A percentile compares a stretch with the other conserved stretches of the same genome.
Evolutionary conservation across 192 early-diverging fungal species (phyloP).

Genomic region (Coemansia sp.): DNA sequence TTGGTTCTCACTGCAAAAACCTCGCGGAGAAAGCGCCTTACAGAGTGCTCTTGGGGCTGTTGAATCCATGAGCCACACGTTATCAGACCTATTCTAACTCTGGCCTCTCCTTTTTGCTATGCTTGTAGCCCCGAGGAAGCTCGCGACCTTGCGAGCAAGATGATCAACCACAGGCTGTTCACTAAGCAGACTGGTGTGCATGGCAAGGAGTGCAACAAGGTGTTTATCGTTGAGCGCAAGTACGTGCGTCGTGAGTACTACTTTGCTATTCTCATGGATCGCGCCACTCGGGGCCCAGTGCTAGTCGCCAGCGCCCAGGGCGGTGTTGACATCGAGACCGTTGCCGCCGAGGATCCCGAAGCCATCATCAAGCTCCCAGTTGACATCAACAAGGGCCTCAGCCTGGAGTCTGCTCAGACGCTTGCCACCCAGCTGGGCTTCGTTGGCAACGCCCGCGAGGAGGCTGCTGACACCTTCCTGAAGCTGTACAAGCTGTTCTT

Average conservation of each 20-base stretch:
- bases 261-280: conserved; percentile 99
- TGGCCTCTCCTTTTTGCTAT: conserved; percentile 2
- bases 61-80: neutral
- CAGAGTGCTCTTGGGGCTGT: neutral
- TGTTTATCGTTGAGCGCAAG: conserved; percentile 94
- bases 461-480: conserved; percentile 88
- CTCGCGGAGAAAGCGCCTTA: neutral
- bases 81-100: neutral
- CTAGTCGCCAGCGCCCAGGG: conserved; percentile 96
- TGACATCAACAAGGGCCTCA: conserved; percentile 84
- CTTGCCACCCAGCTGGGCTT: conserved; percentile 91
- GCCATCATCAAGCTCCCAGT: conserved; percentile 91
- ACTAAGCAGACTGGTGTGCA: conserved; percentile 98
- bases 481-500: conserved; percentile 96
- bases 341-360: conserved; percentile 92
- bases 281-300: conserved; percentile 90
- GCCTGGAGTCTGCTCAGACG: conserved; percentile 66
- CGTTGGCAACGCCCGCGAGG: conserved; percentile 69
- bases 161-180: conserved; percentile 96
- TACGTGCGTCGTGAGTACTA: conserved; percentile 98
- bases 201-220: conserved; percentile 92
- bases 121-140: conserved; percentile 76
- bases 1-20: neutral
- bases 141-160: conserved; percentile 84
- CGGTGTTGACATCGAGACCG: conserved; percentile 96